Evolutionary conservation across 768 basidiomycete species (phyloP), one percentile per base, ranked within the genome.

Genomic region (Rossbeevera mucosa): DNA sequence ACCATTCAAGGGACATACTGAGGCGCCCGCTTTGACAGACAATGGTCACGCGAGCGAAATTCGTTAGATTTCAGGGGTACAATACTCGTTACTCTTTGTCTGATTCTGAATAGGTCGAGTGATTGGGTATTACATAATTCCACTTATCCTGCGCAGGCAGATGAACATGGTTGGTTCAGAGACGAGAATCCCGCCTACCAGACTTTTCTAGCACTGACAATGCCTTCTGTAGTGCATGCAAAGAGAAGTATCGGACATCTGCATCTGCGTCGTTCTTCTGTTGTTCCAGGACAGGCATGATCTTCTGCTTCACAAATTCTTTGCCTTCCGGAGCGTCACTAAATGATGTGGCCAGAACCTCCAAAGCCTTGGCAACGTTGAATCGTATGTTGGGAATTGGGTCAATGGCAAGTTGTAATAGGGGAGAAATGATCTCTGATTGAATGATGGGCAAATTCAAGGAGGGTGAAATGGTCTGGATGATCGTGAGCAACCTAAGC

Each of bases 341-440:
- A 58, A 90, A 85, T 0, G 88, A 80, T 14, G 73, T 74, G 1
- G 91, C 91, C 60, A 97, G 79, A 13, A 92, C 83, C 73, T 98
- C 95, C 60, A 98, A 75, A 24, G 90, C 86, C 71, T 97, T 98
- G 22, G 94, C 89, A 25, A 98, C 94, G 68, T 98, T 98, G 79
- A 99, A 99, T 31, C 96, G 91, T 69, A 99, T 98, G 71, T 99
- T 99, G 49, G 96, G 96, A 66, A 99, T 98, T 11, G 91, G 84
- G 67, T 99, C 96, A 47, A 78, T 76, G 14, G 90, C 85, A 42
- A 99, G 82, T 53, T 84, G 79, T 52, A 95, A 73, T 46, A 98
- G 80, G 33, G 89, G 86, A 21, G 85, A 83, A 55, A 97, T 82
- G 61, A 98, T 87, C 48, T 90, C 88, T 44, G 86, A 78, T 28